Percentiles rank a stretch among this genome's conserved stretches.
These are phyloP conservation scores for Chlorella sp. DNA, from an alignment of 139 green algal genomes.

Conservation along the genomic window DNA sequence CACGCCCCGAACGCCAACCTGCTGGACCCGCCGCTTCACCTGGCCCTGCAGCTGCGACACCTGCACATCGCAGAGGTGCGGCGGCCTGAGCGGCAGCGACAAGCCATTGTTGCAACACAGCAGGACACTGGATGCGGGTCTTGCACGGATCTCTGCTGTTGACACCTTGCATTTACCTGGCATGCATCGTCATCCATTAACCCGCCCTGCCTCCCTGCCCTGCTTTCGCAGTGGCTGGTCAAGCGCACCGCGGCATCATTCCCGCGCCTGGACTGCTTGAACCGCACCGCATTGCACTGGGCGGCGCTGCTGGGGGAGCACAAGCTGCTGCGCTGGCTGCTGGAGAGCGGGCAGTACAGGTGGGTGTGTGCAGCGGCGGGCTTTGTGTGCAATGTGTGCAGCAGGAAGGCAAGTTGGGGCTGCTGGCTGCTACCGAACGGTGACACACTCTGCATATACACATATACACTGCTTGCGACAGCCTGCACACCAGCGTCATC, in stretches of 20 bases:
- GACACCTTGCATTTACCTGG: not conserved
- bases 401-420: too few relatives aligned
- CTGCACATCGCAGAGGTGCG: not conserved
- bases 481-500: too few relatives aligned
- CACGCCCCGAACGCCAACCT: not conserved
- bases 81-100: not conserved
- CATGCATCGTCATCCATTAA: too few relatives aligned
- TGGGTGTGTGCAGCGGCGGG: not conserved
- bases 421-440: too few relatives aligned
- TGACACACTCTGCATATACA: too few relatives aligned
- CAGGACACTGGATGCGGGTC: too few relatives aligned
- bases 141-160: too few relatives aligned
- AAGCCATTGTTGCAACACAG: not conserved
- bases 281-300: slow-evolving; percentile 6
- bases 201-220: not conserved
- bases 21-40: not conserved
- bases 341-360: slow-evolving; percentile 18
- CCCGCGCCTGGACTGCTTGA: not conserved
- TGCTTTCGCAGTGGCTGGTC: not conserved
- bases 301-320: not conserved
- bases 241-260: slow-evolving; percentile 3
- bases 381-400: too few relatives aligned
- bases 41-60: not conserved
- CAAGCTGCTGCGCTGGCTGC: not conserved
- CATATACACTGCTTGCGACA: too few relatives aligned